Base-by-base conservation (phyloP, 176 grass and related monocot genomes). In the Bromus sterilis region DNA sequence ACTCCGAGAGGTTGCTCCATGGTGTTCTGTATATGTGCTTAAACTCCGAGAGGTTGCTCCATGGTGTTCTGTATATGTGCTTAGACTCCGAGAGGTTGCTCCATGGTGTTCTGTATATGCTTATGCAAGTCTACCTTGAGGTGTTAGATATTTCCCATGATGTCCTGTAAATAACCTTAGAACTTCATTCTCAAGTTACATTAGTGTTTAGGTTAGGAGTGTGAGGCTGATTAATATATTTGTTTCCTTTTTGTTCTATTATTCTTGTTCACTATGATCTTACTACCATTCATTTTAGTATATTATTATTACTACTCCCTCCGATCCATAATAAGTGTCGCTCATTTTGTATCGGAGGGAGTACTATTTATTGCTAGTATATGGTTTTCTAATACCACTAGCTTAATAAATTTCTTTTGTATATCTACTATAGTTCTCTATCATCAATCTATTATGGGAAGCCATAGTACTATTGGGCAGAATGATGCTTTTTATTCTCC, bases 401-500 rank as follows among this genome's bases (percentile, higher is more conserved):
- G 51, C 91, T 94, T 97, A 93, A 93, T 94, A 85, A 86, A 86
- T 58, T 89, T 86, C 74, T 83, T 89, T 88, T 94, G 57, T 91
- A 87, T 92, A 89, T 77, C 85, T 93, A 81, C 75, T 89, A 95
- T 99, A 99, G 97, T 69, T 90, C 60, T 91, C 77, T 95, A 99
- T 88, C 84, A 93, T 72, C 97, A 90, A 67, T 84, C 86, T 75
- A 55, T 93, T 89, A 86, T 88, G 87, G 91, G 86, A 91, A 89
- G 93, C 76, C 83, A 89, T 93, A 91, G 83, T 84, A 86, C 79
- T 88, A 29, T 91, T 89, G 88, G 83, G 77, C 90, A 89, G 84
- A 91, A 40, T 84, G 86, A 92, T 74, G 83, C 83, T 82, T 80
- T 93, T 84, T 96, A 91, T 93, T 82, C 95, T 84, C 60, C 89